Conservation (phyloP, 2,329 filamentous ascomycete genomes). For the Aspergillus spinulosporus region DNA sequence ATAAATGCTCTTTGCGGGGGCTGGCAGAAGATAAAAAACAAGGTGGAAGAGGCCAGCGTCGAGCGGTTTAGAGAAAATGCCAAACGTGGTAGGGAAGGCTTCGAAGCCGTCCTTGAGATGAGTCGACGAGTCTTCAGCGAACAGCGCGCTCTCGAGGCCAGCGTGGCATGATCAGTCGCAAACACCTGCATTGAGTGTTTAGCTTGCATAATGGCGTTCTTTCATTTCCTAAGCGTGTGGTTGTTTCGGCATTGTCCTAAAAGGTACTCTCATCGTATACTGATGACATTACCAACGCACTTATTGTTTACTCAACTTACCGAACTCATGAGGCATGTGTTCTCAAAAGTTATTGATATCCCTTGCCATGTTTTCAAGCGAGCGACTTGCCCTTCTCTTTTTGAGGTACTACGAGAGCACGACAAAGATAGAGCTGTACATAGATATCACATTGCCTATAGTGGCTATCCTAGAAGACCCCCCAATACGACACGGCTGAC, state of each 20-base stretch:
- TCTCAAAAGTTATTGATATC: conserved; percentile 10
- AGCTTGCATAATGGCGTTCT: conserved; percentile 35
- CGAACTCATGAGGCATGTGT: conserved; percentile 12
- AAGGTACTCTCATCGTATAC: not conserved
- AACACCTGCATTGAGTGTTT: conserved; percentile 26
- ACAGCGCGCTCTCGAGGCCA: conserved; percentile 67
- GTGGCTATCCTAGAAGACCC: conserved; percentile 47
- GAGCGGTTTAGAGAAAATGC: conserved; percentile 91
- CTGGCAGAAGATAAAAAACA: conserved; percentile 96
- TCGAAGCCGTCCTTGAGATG: conserved; percentile 92
- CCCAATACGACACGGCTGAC: conserved; percentile 87
- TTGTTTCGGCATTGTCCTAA: conserved; percentile 14
- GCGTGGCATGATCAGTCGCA: conserved; percentile 33
- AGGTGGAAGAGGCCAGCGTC: conserved; percentile 88
- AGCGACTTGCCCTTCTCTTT: not conserved
- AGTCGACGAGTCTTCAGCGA: conserved; percentile 88
- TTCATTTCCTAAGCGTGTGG: conserved; percentile 26
- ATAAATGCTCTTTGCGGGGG: conserved; percentile 94
- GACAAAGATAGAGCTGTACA: conserved; percentile 3
- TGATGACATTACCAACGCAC: not conserved
- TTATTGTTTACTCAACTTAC: conserved; percentile 4
- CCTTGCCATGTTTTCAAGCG: conserved; percentile 1
- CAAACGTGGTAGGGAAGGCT: conserved; percentile 84
- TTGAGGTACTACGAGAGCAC: conserved; percentile 2
- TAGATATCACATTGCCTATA: no score